phyloP scores from a whole-genome alignment of 73 alveolate species.

The Paramecium biaurelia region DNA sequence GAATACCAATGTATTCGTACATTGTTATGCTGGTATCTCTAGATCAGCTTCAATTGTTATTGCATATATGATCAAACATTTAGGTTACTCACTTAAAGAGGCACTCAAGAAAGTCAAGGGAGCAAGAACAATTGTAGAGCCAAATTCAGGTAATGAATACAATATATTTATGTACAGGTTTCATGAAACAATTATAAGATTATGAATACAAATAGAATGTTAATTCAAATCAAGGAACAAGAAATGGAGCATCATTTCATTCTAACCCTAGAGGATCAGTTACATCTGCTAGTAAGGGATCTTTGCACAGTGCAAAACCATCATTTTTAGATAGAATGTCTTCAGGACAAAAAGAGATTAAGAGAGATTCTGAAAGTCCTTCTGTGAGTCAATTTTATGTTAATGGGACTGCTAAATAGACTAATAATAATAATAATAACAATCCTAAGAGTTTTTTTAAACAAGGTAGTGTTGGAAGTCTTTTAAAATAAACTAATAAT shows the following conservation, averaged over 20 bases:
- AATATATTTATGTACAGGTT: conserved; percentile 9
- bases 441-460: not conserved
- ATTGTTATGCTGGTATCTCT: conserved; percentile 79
- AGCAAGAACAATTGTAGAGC: conserved; percentile 66
- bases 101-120: conserved; percentile 67
- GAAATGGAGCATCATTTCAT: not conserved
- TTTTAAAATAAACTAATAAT: not conserved
- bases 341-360: not conserved
- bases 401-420: not conserved
- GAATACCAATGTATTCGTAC: conserved; percentile 70
- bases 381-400: not conserved
- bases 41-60: conserved; percentile 73
- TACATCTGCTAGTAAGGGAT: not conserved
- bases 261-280: conserved; percentile 47
- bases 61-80: conserved; percentile 71
- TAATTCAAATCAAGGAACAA: not conserved
- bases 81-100: conserved; percentile 57
- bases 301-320: not conserved
- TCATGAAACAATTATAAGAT: conserved; percentile 73
- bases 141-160: conserved; percentile 54
- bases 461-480: not conserved
- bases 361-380: not conserved
- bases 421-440: not conserved
- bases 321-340: not conserved
- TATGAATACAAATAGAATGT: conserved; percentile 52